These are phyloP conservation scores for Goniomonas avonlea DNA, from an alignment of 78 protist genomes.

Conservation along the genomic window DNA sequence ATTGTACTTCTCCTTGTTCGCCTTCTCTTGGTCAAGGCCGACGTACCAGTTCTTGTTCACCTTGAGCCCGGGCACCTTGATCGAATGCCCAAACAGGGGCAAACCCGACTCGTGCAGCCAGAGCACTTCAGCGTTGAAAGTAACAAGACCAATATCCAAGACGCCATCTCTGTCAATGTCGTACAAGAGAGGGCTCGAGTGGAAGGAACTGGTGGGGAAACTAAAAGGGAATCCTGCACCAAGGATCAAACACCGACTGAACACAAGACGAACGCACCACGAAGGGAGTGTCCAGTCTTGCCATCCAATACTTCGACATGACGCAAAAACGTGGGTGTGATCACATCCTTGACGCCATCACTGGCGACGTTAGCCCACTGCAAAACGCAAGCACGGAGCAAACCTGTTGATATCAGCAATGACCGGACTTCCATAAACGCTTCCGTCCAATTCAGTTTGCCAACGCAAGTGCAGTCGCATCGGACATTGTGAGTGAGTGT, in stretches of 20 bases:
- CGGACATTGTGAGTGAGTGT: neutral
- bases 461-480: neutral
- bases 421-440: neutral
- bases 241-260: neutral
- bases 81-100: conserved; percentile 4
- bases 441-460: neutral
- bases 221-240: conserved; percentile 8
- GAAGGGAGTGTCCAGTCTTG: too few species aligned
- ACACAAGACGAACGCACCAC: too few species aligned
- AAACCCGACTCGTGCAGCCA: conserved; percentile 12
- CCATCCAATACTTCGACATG: conserved; percentile 10
- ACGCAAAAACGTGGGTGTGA: neutral
- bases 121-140: conserved; percentile 9
- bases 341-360: conserved; percentile 19
- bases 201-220: conserved; percentile 20
- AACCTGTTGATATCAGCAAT: too few species aligned
- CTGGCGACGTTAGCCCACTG: conserved; percentile 26
- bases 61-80: neutral
- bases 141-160: conserved; percentile 4
- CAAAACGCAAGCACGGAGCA: too few species aligned
- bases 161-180: conserved; percentile 17
- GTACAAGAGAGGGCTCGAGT: neutral
- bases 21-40: conserved; percentile 1
- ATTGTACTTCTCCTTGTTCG: too few species aligned
- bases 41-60: conserved; percentile 9